Percentiles rank a stretch among this genome's conserved stretches.
These are phyloP conservation scores for Nigrospora oryzae DNA, from an alignment of 2,329 filamentous ascomycete genomes.

Conservation along the genomic window DNA sequence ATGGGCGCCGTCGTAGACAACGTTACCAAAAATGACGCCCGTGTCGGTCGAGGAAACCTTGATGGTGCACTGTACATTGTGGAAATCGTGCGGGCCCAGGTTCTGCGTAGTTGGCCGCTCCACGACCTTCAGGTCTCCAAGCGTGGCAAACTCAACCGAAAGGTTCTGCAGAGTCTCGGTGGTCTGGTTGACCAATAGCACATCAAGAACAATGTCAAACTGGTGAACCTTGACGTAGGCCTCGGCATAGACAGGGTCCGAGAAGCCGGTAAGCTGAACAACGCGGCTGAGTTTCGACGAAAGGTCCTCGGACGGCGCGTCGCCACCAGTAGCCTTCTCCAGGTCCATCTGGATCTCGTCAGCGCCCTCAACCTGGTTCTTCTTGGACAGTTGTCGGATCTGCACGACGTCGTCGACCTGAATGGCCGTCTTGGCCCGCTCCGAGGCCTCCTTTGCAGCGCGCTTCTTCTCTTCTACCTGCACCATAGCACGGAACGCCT, in stretches of 20 bases:
- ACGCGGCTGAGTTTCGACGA: slow-evolving; percentile 92
- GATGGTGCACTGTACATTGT: slow-evolving; percentile 97
- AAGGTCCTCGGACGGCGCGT: slow-evolving; percentile 73
- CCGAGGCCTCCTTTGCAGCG: slow-evolving; percentile 83
- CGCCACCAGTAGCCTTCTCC: slow-evolving; percentile 88
- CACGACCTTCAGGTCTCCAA: slow-evolving; percentile 95
- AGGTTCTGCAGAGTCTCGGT: slow-evolving; percentile 94
- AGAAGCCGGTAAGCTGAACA: slow-evolving; percentile 96
- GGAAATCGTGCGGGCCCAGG: slow-evolving; percentile 88
- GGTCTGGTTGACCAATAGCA: slow-evolving; percentile 94
- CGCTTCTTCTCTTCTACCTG: slow-evolving; percentile 97
- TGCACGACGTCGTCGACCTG: slow-evolving; percentile 93
- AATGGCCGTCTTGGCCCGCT: slow-evolving; percentile 87
- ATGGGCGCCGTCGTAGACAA: slow-evolving; percentile 91
- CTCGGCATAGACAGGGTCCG: slow-evolving; percentile 96
- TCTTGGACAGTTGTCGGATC: slow-evolving; percentile 89
- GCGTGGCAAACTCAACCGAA: slow-evolving; percentile 95
- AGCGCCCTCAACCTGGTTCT: slow-evolving; percentile 70
- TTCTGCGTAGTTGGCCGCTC: slow-evolving; percentile 96
- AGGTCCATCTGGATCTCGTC: slow-evolving; percentile 87
- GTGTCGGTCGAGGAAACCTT: slow-evolving; percentile 98
- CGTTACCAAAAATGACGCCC: slow-evolving; percentile 97
- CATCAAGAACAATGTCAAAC: slow-evolving; percentile 96
- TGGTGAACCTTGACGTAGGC: slow-evolving; percentile 98
- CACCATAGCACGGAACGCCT: slow-evolving; percentile 95